Evolutionary conservation across 2,329 filamentous ascomycete genomes (phyloP).

Genomic region (Aspergillus fijiensis): DNA sequence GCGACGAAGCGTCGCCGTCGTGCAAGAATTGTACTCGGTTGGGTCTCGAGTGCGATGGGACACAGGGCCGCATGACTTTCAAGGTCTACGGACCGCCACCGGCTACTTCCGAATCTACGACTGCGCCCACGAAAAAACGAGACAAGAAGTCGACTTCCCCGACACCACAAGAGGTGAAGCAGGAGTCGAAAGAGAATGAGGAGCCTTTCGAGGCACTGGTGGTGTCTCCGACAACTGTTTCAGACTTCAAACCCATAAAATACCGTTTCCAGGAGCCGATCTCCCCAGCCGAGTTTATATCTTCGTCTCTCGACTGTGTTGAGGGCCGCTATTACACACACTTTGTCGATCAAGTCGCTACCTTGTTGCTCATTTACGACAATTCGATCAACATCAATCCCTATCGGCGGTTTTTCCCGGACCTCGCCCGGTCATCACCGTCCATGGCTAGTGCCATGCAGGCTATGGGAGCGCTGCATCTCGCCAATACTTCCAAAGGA

Average conservation of each 20-base stretch:
- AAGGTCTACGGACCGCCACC: conserved; percentile 38
- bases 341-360: conserved; percentile 36
- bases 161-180: conserved; percentile 12
- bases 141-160: conserved; percentile 19
- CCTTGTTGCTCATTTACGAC: conserved; percentile 38
- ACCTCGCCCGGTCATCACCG: conserved; percentile 33
- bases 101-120: conserved; percentile 15
- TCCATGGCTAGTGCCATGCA: conserved; percentile 42
- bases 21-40: conserved; percentile 42
- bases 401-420: conserved; percentile 35
- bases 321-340: conserved; percentile 38
- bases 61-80: conserved; percentile 39
- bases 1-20: conserved; percentile 37
- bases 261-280: conserved; percentile 31
- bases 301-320: conserved; percentile 22
- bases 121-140: conserved; percentile 19
- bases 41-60: conserved; percentile 33
- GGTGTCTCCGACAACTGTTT: conserved; percentile 27
- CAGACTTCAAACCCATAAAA: conserved; percentile 18
- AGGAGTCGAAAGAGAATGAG: conserved; percentile 11
- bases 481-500: conserved; percentile 39
- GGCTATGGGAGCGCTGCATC: conserved; percentile 41
- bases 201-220: conserved; percentile 23
- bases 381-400: conserved; percentile 39
- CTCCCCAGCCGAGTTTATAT: conserved; percentile 19